Conservation (phyloP, 2,329 filamentous ascomycete species). For the Alternaria infectoria region DNA sequence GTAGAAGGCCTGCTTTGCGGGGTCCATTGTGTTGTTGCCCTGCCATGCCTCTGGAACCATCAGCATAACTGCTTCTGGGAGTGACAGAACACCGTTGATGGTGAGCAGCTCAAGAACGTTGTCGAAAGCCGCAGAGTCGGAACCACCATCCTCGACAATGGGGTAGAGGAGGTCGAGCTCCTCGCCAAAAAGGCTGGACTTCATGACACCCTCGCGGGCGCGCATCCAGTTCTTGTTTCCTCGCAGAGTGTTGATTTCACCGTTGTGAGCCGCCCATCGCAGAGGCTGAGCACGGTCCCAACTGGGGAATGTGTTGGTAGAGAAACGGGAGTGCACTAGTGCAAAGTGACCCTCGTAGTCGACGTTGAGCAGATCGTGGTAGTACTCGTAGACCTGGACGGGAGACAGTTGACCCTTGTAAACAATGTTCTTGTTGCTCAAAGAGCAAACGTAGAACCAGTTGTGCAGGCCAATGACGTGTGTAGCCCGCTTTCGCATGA, state of each 20-base stretch:
- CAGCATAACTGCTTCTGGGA: conserved; percentile 96
- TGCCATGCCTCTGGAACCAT: conserved; percentile 99
- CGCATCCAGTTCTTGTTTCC: conserved; percentile 99
- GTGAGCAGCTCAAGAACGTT: conserved; percentile 93
- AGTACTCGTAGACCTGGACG: conserved; percentile 96
- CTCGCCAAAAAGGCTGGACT: conserved; percentile 89
- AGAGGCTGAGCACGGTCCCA: conserved; percentile 98
- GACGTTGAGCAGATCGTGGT: conserved; percentile 94
- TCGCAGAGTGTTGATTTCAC: conserved; percentile 96
- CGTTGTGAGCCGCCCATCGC: conserved; percentile 97
- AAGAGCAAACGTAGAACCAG: conserved; percentile 97
- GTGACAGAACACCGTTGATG: conserved; percentile 93
- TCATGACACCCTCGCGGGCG: conserved; percentile 91
- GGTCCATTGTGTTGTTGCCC: conserved; percentile 89
- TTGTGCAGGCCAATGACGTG: conserved; percentile 95
- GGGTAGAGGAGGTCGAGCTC: conserved; percentile 91
- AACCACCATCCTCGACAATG: conserved; percentile 94
- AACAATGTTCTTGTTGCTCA: conserved; percentile 98
- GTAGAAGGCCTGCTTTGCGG: conserved; percentile 95
- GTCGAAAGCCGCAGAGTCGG: conserved; percentile 95
- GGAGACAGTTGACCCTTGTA: conserved; percentile 97
- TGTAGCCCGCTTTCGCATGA: conserved; percentile 92
- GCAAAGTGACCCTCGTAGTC: conserved; percentile 98
- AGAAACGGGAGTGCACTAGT: conserved; percentile 95
- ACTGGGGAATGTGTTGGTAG: conserved; percentile 96